A percentile compares a stretch with the other conserved stretches of the same genome.
phyloP scores from a whole-genome alignment of 345 rosid genomes.

The Acer saccharum region DNA sequence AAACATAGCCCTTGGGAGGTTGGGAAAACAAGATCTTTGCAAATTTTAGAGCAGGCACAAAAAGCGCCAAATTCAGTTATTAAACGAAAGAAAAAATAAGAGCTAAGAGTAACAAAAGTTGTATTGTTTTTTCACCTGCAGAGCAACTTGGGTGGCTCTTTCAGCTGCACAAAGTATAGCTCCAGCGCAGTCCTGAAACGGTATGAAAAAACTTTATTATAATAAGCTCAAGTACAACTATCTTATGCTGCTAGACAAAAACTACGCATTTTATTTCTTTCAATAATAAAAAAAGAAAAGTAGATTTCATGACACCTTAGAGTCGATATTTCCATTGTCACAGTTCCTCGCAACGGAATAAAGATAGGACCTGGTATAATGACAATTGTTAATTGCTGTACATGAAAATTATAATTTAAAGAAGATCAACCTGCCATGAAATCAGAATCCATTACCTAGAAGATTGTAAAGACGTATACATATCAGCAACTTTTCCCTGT shows the following conservation, averaged over 20 bases:
- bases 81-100: not conserved
- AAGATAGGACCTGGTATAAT: constrained; percentile 68
- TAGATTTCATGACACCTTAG: constrained; percentile 53
- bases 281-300: not conserved
- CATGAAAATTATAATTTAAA: not conserved
- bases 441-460: constrained; percentile 54
- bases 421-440: not conserved
- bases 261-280: not conserved
- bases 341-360: constrained; percentile 89
- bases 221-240: not conserved
- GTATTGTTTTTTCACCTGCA: constrained; percentile 62
- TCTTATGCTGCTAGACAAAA: not conserved
- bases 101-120: not conserved
- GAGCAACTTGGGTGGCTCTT: constrained; percentile 93
- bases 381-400: constrained; percentile 5
- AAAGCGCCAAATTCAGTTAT: not conserved
- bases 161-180: constrained; percentile 91
- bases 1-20: not conserved
- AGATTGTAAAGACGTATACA: constrained; percentile 88
- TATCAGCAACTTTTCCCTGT: constrained; percentile 96
- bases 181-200: constrained; percentile 88
- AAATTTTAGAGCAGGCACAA: not conserved
- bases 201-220: constrained; percentile 13
- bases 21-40: not conserved
- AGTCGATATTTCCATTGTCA: constrained; percentile 69